Conservation (phyloP, 1,284 basidiomycete genomes). For the Irpex lacteus region DNA sequence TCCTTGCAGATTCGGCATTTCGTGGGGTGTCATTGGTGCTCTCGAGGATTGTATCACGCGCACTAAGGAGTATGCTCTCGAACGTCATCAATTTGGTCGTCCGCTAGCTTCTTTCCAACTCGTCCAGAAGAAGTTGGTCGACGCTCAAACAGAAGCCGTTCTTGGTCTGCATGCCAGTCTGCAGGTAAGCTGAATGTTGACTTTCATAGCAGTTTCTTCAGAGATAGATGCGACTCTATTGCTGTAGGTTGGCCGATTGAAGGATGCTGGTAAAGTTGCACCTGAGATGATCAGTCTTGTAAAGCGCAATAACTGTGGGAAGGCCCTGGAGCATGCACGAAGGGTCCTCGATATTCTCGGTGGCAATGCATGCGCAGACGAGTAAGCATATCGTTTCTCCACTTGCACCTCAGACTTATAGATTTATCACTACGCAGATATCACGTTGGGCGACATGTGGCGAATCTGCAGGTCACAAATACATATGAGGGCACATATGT, state of each 20-base stretch:
- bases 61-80: conserved; percentile 84
- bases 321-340: conserved; percentile 81
- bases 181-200: conserved; percentile 29
- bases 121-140: conserved; percentile 95
- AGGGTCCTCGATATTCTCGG: conserved; percentile 86
- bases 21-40: conserved; percentile 93
- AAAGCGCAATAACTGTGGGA: conserved; percentile 96
- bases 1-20: conserved; percentile 71
- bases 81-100: conserved; percentile 86
- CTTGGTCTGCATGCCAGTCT: conserved; percentile 81
- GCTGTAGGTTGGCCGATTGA: conserved; percentile 78
- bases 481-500: conserved; percentile 81
- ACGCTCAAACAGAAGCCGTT: conserved; percentile 84
- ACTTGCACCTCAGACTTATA: background rate
- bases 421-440: conserved; percentile 49
- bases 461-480: conserved; percentile 89
- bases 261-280: conserved; percentile 76
- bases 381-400: conserved; percentile 50
- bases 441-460: conserved; percentile 87
- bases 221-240: no score
- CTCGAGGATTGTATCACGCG: conserved; percentile 88
- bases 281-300: conserved; percentile 95
- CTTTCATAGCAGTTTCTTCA: no score
- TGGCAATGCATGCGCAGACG: conserved; percentile 88
- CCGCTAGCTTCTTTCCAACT: conserved; percentile 95